Evolutionary conservation across 2,329 filamentous ascomycete genomes (phyloP), one percentile per base, ranked within the genome.

Genomic region (Hymenoscyphus infarciens): DNA sequence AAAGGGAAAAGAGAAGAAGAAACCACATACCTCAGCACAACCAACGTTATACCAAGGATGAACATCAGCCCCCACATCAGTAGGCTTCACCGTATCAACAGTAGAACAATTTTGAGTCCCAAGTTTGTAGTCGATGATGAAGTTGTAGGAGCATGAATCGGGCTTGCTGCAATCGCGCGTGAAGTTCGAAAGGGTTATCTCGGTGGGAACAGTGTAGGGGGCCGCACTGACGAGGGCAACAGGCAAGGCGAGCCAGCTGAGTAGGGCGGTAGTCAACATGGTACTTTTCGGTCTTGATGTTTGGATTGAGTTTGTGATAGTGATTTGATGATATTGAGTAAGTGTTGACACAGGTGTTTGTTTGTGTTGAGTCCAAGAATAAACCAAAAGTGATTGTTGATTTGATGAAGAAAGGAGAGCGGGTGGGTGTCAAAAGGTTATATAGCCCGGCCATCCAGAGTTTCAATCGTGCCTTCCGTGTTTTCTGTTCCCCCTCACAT

Each of bases 111-210:
- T 1, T 45, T 56, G 31, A 15, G 16, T 22, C 6, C 55, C 29
- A 15, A 13, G 22, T 16, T 10, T 15, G 45, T 63, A 52, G 25
- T 64, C 38, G 27, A 66, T 63, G 4, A 52, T 16, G 53, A 66
- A 64, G 16, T 42, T 55, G 22, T 64, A 64, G 8, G 31, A 60
- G 49, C 64, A 63, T 22, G 56, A 58, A n/a, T 57, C 13, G 4
- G 49, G 31, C 6, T 61, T 39, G 19, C 35, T 31, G 61, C 61
- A 66, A 15, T 61, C 56, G 29, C 64, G 57, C 2, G 56, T 61
- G 64, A 66, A 64, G 60, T 62, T 57, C 11, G 42, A 22, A 39
- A 63, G 7, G 1, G 52, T 38, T 38, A 60, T 29, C 15, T 16
- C 15, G 1, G 49, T n/a, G 1, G 57, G 56, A 25, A 39, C 45